phyloP scores from a whole-genome alignment of 1,284 basidiomycete species.

The Phylloporus sp. region DNA sequence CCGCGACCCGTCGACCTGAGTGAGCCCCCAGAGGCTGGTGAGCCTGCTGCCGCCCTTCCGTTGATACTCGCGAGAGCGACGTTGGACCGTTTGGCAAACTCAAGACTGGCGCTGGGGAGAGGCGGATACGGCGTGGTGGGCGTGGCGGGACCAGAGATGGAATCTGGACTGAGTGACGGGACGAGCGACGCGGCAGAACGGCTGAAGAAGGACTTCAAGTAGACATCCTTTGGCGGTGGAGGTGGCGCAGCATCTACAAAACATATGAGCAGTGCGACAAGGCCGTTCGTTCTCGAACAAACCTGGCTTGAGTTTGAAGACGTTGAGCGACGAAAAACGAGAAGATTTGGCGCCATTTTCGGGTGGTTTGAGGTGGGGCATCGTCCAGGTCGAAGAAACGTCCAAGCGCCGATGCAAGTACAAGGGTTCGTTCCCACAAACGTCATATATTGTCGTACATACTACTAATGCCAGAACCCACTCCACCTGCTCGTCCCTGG shows the following conservation, averaged over 20 bases:
- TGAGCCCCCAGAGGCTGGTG: conserved; percentile 37
- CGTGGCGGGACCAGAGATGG: conserved; percentile 36
- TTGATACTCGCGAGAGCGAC: not conserved
- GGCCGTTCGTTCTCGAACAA: too few species aligned
- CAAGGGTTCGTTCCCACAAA: too few species aligned
- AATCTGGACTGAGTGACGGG: conserved; percentile 44
- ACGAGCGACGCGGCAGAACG: conserved; percentile 59
- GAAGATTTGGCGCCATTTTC: conserved; percentile 38
- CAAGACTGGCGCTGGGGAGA: conserved; percentile 6
- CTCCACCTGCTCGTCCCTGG: conserved; percentile 22
- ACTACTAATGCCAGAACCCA: conserved; percentile 23
- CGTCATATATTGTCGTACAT: not conserved
- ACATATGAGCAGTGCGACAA: too few species aligned
- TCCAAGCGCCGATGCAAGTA: too few species aligned
- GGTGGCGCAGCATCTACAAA: conserved; percentile 38
- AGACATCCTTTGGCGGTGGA: conserved; percentile 69
- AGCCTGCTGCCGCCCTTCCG: conserved; percentile 12
- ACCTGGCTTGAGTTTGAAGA: conserved; percentile 50
- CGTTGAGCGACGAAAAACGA: conserved; percentile 63
- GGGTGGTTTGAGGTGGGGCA: conserved; percentile 15
- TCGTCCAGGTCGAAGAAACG: too few species aligned
- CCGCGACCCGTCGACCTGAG: conserved; percentile 25
- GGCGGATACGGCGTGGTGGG: conserved; percentile 40
- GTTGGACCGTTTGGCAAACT: conserved; percentile 18
- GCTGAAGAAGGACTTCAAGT: conserved; percentile 44